Base-by-base conservation (phyloP, 345 rosid genomes). In the Laguncularia racemosa region DNA sequence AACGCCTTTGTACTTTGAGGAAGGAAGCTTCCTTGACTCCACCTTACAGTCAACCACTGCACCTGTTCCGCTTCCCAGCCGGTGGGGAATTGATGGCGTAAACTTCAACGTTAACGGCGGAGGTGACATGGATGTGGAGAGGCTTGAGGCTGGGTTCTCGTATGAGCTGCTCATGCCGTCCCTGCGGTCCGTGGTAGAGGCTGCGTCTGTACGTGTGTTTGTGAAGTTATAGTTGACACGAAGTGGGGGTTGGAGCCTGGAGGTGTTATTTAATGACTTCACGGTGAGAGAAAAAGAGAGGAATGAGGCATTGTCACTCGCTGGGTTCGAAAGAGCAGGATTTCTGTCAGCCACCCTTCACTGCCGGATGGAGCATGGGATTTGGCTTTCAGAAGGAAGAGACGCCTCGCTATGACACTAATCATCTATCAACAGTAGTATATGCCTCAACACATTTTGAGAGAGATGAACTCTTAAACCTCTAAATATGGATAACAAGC, bases 1-100 rank as follows among this genome's bases (percentile, higher is more conserved):
- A 14, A 81, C 81, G 2, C 86, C 86, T 56, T 81, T 81, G 62
- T 69, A 75, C 58, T 60, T 71, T 12, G 77, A 73, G n/a, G 77
- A 68, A 18, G 77, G 68, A 11, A 65, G 51, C 58, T 73, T 73
- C 28, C 58, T 68, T 14, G 68, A 61, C 48, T 68, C 71, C n/a
- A 58, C 71, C 16, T 71, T 71, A 40, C 33, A 55, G 40, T 57
- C 61, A 43, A 46, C 40, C 19, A 48, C 65, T 14, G 45, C 48
- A 58, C 69, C 58, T 40, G 63, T 45, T 20, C 54, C 58, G 63
- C 69, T 65, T 17, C 69, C 58, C 17, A 46, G 23, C 1, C 70
- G 77, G 66, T 74, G 71, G 12, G 74, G 73, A 45, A 73, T 69
- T 18, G 49, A 67, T 0, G 72, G 70, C 1, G 61, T 52, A 11